Evolutionary conservation across 2,329 filamentous ascomycete species (phyloP).

Genomic region (Cytospora piceae): DNA sequence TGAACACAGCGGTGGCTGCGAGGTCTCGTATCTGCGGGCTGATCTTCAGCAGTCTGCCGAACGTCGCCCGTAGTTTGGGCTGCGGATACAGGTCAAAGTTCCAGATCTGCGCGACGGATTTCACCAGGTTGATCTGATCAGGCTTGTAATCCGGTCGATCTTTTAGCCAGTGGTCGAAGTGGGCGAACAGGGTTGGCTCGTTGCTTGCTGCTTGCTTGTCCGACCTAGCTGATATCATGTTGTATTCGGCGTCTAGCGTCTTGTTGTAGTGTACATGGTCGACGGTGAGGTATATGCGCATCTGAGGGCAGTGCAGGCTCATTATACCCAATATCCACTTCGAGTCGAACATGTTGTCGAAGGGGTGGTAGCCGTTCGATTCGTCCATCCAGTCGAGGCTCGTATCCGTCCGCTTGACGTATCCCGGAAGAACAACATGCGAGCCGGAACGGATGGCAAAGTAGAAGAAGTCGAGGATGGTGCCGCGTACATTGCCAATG

Average conservation of each 20-base stretch:
- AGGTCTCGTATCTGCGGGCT: conserved; percentile 15
- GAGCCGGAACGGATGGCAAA: conserved; percentile 14
- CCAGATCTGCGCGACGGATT: conserved; percentile 20
- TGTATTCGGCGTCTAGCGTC: neutral
- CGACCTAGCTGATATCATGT: neutral
- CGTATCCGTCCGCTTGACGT: conserved; percentile 17
- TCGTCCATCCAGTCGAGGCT: conserved; percentile 24
- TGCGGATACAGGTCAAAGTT: conserved; percentile 6
- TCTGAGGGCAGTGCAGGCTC: conserved; percentile 12
- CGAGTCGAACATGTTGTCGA: conserved; percentile 21
- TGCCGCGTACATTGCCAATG: conserved; percentile 17
- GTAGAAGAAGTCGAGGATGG: conserved; percentile 22
- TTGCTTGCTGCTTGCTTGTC: conserved; percentile 8
- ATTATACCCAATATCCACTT: neutral
- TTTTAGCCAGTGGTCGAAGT: conserved; percentile 22
- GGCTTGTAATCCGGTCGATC: conserved; percentile 28
- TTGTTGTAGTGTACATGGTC: conserved; percentile 5
- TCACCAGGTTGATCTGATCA: conserved; percentile 31
- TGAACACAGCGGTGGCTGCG: conserved; percentile 10
- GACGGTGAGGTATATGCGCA: conserved; percentile 21
- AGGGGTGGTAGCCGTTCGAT: conserved; percentile 15
- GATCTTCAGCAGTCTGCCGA: conserved; percentile 17
- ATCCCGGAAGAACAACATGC: conserved; percentile 14
- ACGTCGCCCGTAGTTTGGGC: conserved; percentile 6
- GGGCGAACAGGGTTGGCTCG: neutral